Percentiles rank a stretch among this genome's conserved stretches.
Evolutionary conservation across 139 green algal species (phyloP).

Genomic region (Tetraselmis chui): DNA sequence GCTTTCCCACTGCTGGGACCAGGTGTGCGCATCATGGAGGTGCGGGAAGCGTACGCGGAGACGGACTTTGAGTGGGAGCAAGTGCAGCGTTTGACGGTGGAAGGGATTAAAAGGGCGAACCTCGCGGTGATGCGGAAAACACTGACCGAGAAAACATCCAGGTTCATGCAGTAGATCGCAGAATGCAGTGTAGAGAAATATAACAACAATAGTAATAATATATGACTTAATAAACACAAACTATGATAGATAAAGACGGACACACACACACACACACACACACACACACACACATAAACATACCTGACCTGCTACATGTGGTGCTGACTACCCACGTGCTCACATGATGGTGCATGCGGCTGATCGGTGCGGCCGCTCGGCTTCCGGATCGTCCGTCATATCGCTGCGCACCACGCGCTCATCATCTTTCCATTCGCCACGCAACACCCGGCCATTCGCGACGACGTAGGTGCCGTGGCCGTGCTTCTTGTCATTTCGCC

Average conservation of each 20-base stretch:
- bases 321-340: no score
- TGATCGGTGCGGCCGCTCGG: not conserved
- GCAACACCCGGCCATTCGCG: not conserved
- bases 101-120: slow-evolving; percentile 42
- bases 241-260: no score
- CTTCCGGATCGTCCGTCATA: not conserved
- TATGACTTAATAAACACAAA: no score
- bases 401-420: not conserved
- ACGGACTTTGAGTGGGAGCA: slow-evolving; percentile 80
- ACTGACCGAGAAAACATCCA: not conserved
- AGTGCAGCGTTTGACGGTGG: slow-evolving; percentile 28
- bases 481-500: slow-evolving; percentile 57
- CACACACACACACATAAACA: no score
- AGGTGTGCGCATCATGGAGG: not conserved
- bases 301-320: no score
- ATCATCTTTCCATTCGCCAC: not conserved
- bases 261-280: no score
- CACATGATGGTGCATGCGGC: not conserved
- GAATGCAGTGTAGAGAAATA: no score
- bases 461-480: slow-evolving; percentile 50
- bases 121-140: slow-evolving; percentile 30
- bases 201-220: no score
- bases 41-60: slow-evolving; percentile 47
- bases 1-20: not conserved
- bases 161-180: no score